Evolutionary conservation across 2,329 filamentous ascomycete species (phyloP).

Genomic region (Furcasterigmium sp.): DNA sequence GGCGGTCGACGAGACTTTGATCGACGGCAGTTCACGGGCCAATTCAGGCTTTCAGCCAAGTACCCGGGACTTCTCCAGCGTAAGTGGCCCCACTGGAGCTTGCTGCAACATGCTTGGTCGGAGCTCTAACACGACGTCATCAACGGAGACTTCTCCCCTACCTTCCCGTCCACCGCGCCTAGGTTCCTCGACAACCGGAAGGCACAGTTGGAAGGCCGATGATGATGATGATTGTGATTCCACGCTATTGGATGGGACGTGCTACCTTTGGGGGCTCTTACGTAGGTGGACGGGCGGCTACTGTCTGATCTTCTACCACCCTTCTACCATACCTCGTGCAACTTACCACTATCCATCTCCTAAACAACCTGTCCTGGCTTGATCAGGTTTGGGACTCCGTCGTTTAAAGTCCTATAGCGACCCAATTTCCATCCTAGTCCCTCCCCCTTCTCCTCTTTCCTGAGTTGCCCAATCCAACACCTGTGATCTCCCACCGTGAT

Average conservation of each 20-base stretch:
- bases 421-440: too few species aligned
- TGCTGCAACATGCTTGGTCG: not conserved
- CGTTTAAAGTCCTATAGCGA: too few species aligned
- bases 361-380: too few species aligned
- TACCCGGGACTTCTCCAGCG: not conserved
- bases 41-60: too few species aligned
- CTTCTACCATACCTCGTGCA: too few species aligned
- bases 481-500: not conserved
- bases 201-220: not conserved
- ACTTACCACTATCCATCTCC: too few species aligned
- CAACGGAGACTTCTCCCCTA: not conserved
- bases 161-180: not conserved
- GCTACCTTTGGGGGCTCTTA: not conserved
- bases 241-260: too few species aligned
- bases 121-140: constrained; percentile 4
- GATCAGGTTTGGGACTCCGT: too few species aligned
- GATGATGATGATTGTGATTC: not conserved
- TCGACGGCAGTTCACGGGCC: too few species aligned
- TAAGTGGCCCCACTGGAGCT: not conserved
- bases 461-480: not conserved
- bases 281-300: too few species aligned
- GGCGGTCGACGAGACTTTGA: not conserved
- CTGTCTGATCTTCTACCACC: too few species aligned
- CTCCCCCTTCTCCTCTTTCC: not conserved
- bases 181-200: not conserved